Percentiles rank a stretch among this genome's conserved stretches.
These are phyloP conservation scores for Hordeum pubiflorum DNA, from an alignment of 202 grass and related monocot species.

Conservation along the genomic window DNA sequence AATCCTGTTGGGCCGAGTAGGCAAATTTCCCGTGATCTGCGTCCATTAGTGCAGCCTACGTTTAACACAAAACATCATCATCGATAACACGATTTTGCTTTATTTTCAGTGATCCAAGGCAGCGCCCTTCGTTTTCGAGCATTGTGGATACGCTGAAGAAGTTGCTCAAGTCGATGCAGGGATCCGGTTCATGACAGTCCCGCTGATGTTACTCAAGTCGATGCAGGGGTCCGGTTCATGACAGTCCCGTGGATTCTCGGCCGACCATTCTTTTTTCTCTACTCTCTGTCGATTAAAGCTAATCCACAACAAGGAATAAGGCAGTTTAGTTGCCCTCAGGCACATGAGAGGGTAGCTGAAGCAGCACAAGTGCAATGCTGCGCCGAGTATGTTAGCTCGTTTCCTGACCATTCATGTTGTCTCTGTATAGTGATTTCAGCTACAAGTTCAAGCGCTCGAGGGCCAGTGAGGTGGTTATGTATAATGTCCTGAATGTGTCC, in stretches of 20 bases:
- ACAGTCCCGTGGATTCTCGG: not conserved
- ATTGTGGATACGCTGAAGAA: conserved; percentile 84
- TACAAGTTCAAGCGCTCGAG: not conserved
- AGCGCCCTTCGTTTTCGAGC: conserved; percentile 72
- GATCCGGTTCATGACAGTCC: conserved; percentile 34
- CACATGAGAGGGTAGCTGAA: conserved; percentile 1
- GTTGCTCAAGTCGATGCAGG: conserved; percentile 44
- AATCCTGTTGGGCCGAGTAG: conserved; percentile 95
- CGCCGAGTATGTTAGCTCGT: not conserved
- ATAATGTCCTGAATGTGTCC: not conserved
- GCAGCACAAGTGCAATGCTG: conserved; percentile 23
- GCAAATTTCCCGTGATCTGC: not conserved
- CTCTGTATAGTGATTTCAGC: conserved; percentile 10
- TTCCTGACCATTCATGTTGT: not conserved
- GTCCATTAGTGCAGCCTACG: not conserved
- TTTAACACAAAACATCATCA: not conserved
- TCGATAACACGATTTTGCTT: not conserved
- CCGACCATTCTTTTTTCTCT: not conserved
- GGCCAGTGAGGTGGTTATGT: not conserved
- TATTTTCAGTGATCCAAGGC: conserved; percentile 68
- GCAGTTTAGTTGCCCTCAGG: not conserved
- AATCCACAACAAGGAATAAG: conserved; percentile 16
- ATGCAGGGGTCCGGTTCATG: conserved; percentile 38
- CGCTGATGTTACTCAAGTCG: conserved; percentile 32
- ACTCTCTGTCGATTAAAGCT: not conserved